phyloP scores from a whole-genome alignment of 768 basidiomycete species.

The Russula abietina region DNA sequence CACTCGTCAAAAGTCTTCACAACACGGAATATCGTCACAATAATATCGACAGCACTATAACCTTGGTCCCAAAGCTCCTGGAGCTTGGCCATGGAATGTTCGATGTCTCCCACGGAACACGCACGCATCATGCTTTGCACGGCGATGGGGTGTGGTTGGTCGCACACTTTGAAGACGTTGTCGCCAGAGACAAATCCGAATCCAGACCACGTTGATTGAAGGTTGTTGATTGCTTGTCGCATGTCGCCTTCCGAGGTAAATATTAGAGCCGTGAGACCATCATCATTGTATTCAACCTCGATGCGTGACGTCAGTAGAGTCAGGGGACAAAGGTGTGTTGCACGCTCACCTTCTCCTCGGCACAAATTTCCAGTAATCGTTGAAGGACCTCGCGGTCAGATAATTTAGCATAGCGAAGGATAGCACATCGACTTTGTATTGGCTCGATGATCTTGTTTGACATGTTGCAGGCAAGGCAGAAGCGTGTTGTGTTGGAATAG shows the following conservation, averaged over 20 bases:
- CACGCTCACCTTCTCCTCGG: slow-evolving; percentile 72
- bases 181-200: slow-evolving; percentile 93
- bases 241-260: slow-evolving; percentile 99
- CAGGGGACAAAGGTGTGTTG: neutral
- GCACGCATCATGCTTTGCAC: slow-evolving; percentile 77
- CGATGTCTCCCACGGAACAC: slow-evolving; percentile 83
- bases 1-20: slow-evolving; percentile 92
- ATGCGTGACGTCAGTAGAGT: neutral
- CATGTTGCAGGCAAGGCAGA: slow-evolving; percentile 98
- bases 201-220: slow-evolving; percentile 92
- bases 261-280: slow-evolving; percentile 91
- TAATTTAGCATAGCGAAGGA: slow-evolving; percentile 87
- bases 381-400: slow-evolving; percentile 87
- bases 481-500: slow-evolving; percentile 95
- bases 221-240: slow-evolving; percentile 98
- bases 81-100: slow-evolving; percentile 74
- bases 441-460: slow-evolving; percentile 99
- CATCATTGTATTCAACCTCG: slow-evolving; percentile 90
- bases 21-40: slow-evolving; percentile 92
- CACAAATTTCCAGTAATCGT: slow-evolving; percentile 88
- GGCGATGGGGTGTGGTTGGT: slow-evolving; percentile 93
- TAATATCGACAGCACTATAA: slow-evolving; percentile 95
- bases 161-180: slow-evolving; percentile 99
- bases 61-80: slow-evolving; percentile 92
- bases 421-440: slow-evolving; percentile 98